Percentiles rank a stretch among this genome's conserved stretches.
Evolutionary conservation across 345 rosid genomes (phyloP).

Genomic region (Arabidopsis arenosa): DNA sequence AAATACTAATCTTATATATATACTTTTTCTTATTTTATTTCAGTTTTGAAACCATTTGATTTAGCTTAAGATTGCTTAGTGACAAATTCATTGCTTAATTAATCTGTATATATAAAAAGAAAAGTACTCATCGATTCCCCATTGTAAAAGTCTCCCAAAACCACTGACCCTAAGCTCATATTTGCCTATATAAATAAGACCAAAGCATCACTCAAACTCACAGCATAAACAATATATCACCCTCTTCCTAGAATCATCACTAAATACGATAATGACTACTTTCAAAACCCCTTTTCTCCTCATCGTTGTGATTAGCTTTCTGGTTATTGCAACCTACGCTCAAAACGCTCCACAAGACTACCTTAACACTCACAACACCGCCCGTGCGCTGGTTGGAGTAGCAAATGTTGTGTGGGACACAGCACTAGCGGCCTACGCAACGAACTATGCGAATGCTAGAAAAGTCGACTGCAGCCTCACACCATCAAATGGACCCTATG

Average conservation of each 20-base stretch:
- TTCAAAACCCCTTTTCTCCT: slow-evolving; percentile 16
- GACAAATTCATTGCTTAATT: slow-evolving; percentile 16
- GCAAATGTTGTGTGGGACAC: slow-evolving; percentile 52
- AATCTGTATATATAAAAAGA: not conserved
- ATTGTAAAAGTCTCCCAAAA: not conserved
- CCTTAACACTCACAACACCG: slow-evolving; percentile 54
- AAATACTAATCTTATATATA: not conserved
- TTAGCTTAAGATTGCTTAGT: slow-evolving; percentile 19
- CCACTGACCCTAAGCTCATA: slow-evolving; percentile 10
- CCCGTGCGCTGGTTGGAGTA: slow-evolving; percentile 51
- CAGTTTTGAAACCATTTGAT: slow-evolving; percentile 2
- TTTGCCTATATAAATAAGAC: slow-evolving; percentile 23
- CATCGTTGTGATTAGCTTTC: slow-evolving; percentile 14
- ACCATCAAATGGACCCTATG: slow-evolving; percentile 52
- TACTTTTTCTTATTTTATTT: not conserved
- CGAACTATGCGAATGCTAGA: slow-evolving; percentile 46
- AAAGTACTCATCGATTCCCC: slow-evolving; percentile 9
- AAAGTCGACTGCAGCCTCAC: slow-evolving; percentile 50
- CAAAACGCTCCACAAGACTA: slow-evolving; percentile 52
- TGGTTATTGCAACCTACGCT: slow-evolving; percentile 17
- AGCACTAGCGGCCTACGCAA: slow-evolving; percentile 49
- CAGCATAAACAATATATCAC: not conserved
- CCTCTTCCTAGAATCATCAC: not conserved
- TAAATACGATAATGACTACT: slow-evolving; percentile 9
- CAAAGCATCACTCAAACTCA: not conserved